Evolutionary conservation across 2,329 filamentous ascomycete species (phyloP), one percentile per base, ranked within the genome.

Genomic region (Fusarium begoniae): DNA sequence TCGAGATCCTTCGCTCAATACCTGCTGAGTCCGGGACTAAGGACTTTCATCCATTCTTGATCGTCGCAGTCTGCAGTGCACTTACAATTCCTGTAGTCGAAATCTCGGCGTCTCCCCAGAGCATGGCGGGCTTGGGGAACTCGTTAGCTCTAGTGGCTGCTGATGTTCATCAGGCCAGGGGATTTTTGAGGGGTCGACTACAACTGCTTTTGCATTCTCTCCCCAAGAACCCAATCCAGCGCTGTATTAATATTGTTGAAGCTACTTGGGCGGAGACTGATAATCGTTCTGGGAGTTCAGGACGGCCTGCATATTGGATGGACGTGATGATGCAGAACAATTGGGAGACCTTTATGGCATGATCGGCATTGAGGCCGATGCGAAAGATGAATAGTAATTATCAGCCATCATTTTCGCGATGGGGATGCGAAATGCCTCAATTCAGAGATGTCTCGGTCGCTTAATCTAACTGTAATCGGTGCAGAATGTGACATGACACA

Each of bases 101-200:
- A n/a, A 8, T n/a, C 0, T 38, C 32, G 3, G 14, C 32, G 5
- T 22, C 18, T 22, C 9, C 32, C 0, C 13, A 26, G 32, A 3
- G 4, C 9, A 22, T 53, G 50, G 3, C 32, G 13, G 32, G n/a
- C 0, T 40, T 40, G 8, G 24, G 20, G 3, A 55, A 30, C 14
- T 28, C 37, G 24, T 28, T 55, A 1, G 20, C 51, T 40, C 11
- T 55, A 3, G 51, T 40, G 6, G 51, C 51, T 2, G 51, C 37
- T 13, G 51, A 55, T 5, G 51, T 55, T 2, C 51, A 55, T 14
- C 51, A 24, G 2, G 51, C 51, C 2, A 8, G 51, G 4, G 51
- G 51, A 3, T 40, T 55, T 14, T 2, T 55, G 24, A 55, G 51
- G 7, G 20, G 37, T 4, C 51, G 51, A 14, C 1, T 55, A 0